These are phyloP conservation scores for Yarrowia sp. DNA, from an alignment of 805 yeast genomes.

Conservation along the genomic window DNA sequence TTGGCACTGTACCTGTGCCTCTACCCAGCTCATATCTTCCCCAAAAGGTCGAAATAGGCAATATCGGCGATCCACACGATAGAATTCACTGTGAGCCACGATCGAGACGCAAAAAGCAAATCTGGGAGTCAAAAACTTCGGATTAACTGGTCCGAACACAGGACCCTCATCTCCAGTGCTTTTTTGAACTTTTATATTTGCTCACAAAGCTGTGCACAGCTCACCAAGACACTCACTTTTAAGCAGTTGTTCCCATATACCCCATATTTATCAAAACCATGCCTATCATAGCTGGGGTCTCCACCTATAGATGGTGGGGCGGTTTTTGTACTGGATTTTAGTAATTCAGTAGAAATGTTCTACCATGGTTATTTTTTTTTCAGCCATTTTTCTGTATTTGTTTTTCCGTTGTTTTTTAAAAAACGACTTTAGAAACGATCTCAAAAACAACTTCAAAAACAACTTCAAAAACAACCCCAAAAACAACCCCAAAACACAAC, in stretches of 20 bases:
- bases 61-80: neutral
- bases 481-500: neutral
- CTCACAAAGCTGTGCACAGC: no score
- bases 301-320: no score
- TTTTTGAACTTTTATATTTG: no score
- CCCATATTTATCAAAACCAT: no score
- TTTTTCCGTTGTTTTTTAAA: neutral
- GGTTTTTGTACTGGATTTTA: no score
- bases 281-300: no score
- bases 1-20: no score
- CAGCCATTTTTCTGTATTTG: slow-evolving; percentile 9
- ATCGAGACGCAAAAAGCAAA: neutral
- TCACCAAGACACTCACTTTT: no score
- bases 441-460: neutral
- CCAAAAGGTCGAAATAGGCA: slow-evolving; percentile 3
- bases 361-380: no score
- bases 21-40: neutral
- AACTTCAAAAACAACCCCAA: neutral
- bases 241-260: no score
- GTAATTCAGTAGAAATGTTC: no score
- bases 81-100: neutral
- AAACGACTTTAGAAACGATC: neutral
- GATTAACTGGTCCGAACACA: neutral
- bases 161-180: no score
- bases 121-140: neutral